Evolutionary conservation across 345 rosid genomes (phyloP), one percentile per base, ranked within the genome.

Genomic region (Kandelia obovata): DNA sequence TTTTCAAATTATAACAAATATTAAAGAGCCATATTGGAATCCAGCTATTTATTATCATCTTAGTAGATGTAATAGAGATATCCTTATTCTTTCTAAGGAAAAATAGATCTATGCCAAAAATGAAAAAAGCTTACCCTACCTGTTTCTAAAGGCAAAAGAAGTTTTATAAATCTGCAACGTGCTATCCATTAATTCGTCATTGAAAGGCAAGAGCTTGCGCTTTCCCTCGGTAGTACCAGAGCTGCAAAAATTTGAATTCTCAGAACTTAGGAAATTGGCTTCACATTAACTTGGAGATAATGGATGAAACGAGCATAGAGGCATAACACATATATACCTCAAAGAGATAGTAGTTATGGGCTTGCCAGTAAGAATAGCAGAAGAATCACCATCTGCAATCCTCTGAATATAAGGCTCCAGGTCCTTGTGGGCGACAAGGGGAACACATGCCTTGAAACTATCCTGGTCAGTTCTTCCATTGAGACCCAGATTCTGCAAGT

Each of bases 201-300:
- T 95, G 75, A 92, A 95, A 19, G 98, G 99, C 49, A 95, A 59
- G 73, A 69, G 80, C 78, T 95, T 95, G 37, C 88, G 91, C 82
- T 81, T 91, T 57, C 99, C 99, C 77, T 88, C 90, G 62, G 94
- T 87, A 11, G 99, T 95, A n/a, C 99, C 99, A 49, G 99, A 95
- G 78, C 99, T 95, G 86, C 78, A 73, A 67, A 20, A 63, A 71
- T 26, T 43, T 30, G 47, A 30, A 46, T 62, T 61, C 31, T 64
- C 52, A 65, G 35, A 58, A 61, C 8, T 34, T 7, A 34, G 37
- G 7, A 34, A 34, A 34, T 34, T 34, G 37, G 19, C 20, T 60
- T 58, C 23, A 2, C 52, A 27, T 19, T 2, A 51, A 21, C 13
- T 26, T 34, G 56, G 37, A 34, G 37, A 10, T 34, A 34, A 34